Evolutionary conservation across 2,329 filamentous ascomycete species (phyloP), one percentile per base, ranked within the genome.

Genomic region (Elsinoe perseae): DNA sequence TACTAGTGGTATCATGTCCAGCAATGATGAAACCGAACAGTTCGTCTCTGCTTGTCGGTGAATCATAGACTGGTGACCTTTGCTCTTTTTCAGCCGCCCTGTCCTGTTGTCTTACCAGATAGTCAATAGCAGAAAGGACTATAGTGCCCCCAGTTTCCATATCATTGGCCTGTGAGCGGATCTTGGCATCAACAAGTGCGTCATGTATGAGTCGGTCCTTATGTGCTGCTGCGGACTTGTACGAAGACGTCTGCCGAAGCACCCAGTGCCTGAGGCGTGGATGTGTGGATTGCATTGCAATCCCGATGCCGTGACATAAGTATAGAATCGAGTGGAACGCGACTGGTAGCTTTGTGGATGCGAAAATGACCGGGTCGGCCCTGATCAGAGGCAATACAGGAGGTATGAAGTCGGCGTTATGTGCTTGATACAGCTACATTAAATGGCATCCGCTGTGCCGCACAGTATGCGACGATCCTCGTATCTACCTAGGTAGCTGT

Each of bases 1-100:
- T 74, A 10, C 70, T 66, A 0, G 71, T 75, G 0, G 75, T 76
- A 46, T 78, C 74, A 56, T 76, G 71, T 9, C 74, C 75, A n/a
- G 72, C 69, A 16, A 71, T 58, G 1, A 70, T 57, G 56, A 70
- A 68, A 1, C 65, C 69, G 38, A 67, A 69, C 1, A 70, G 57
- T 61, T 72, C 61, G 34, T 62, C 58, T 16, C 52, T 56, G 14
- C 59, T 58, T 2, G 58, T 62, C 61, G 57, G 61, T 63, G 66
- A 57, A 25, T 62, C 23, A 48, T 58, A 50, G 63, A 63, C 38
- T 65, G 40, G 6, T 16, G 40, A 21, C 6, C 63, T 55, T 2
- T 64, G 66, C 30, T 69, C 66, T 54, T 71, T 72, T 44, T 65
- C 62, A 0, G 71, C 70, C 38, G 64, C 61, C 7, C 65, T 61